Conservation (phyloP, 78 protist genomes). For the slime mould (Dictyostelium discoideum) region DNA sequence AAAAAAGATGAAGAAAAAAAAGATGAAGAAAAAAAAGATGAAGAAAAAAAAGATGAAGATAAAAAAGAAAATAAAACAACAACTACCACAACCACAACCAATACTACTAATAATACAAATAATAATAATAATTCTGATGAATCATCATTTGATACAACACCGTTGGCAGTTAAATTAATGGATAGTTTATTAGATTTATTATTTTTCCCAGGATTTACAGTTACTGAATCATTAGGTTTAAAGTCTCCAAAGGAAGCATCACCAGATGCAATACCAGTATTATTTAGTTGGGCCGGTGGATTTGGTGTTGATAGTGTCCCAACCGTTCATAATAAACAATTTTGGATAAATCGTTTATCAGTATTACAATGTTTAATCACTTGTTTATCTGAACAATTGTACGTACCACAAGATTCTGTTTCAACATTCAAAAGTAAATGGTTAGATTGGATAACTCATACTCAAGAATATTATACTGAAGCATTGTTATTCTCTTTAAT, state of each 20-base stretch:
- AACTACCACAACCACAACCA: neutral
- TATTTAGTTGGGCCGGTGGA: conserved; percentile 23
- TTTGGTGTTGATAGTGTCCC: conserved; percentile 52
- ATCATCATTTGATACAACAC: neutral
- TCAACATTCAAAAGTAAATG: conserved; percentile 24
- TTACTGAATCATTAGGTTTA: conserved; percentile 5
- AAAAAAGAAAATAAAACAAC: neutral
- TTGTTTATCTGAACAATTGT: conserved; percentile 42
- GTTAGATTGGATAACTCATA: conserved; percentile 47
- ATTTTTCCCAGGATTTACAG: conserved; percentile 67
- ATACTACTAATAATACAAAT: neutral
- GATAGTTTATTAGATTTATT: conserved; percentile 58
- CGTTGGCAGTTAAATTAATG: conserved; percentile 45
- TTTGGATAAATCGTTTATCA: conserved; percentile 31
- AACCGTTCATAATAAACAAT: conserved; percentile 1
- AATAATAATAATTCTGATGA: neutral
- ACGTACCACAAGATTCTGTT: conserved; percentile 1
- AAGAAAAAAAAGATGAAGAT: neutral
- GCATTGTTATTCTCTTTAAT: conserved; percentile 54
- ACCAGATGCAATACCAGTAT: conserved; percentile 14
- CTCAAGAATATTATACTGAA: conserved; percentile 56
- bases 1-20: neutral
- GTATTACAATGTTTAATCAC: conserved; percentile 48
- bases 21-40: neutral
- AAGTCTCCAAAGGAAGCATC: neutral